Conservation (phyloP, 2,329 filamentous ascomycete genomes). For the Malbranchea zuffiana region DNA sequence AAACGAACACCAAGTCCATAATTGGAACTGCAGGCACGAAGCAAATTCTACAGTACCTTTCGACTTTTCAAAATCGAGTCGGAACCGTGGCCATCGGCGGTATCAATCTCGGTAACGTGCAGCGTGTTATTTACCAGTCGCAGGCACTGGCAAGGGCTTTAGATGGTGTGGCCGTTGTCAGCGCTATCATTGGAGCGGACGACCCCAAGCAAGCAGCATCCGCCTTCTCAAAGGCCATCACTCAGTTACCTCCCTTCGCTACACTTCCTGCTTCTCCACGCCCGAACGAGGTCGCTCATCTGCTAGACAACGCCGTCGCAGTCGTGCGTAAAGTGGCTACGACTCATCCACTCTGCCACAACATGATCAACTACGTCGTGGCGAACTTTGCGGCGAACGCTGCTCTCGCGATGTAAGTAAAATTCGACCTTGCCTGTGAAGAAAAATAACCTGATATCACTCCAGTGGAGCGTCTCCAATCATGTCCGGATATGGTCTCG, state of each 20-base stretch:
- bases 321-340: constrained; percentile 52
- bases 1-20: constrained; percentile 75
- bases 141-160: constrained; percentile 47
- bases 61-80: constrained; percentile 32
- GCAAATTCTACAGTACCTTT: constrained; percentile 53
- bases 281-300: constrained; percentile 19
- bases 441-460: constrained; percentile 14
- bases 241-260: constrained; percentile 26
- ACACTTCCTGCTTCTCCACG: constrained; percentile 21
- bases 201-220: constrained; percentile 55
- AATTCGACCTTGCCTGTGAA: background rate
- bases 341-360: constrained; percentile 68
- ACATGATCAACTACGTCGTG: constrained; percentile 95
- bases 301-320: constrained; percentile 30
- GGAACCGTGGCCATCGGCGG: constrained; percentile 73
- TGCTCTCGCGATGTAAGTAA: constrained; percentile 55
- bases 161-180: constrained; percentile 78
- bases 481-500: constrained; percentile 79
- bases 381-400: constrained; percentile 93
- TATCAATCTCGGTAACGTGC: constrained; percentile 65
- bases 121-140: constrained; percentile 63
- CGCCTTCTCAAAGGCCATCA: constrained; percentile 49
- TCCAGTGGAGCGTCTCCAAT: constrained; percentile 69
- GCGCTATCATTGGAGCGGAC: constrained; percentile 66
- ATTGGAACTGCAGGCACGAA: constrained; percentile 63